Conservation (phyloP, 2,329 filamentous ascomycete genomes). For the Didymella sp. region DNA sequence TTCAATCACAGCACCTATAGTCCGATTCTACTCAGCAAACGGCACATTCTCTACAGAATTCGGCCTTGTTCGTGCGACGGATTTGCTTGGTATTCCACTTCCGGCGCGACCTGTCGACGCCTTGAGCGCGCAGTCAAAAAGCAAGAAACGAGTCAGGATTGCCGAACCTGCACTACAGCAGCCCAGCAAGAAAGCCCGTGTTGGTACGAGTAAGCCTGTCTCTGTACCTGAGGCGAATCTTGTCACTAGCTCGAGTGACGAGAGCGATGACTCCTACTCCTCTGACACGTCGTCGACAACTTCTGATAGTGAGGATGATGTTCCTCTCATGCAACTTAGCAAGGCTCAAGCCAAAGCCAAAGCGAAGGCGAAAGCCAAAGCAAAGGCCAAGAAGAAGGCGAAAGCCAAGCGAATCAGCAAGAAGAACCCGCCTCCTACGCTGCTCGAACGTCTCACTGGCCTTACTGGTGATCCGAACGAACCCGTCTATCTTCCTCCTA, state of each 20-base stretch:
- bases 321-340: slow-evolving; percentile 9
- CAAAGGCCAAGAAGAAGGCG: slow-evolving; percentile 16
- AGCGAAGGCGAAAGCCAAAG: slow-evolving; percentile 1
- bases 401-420: slow-evolving; percentile 18
- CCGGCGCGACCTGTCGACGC: background rate
- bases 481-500: slow-evolving; percentile 32
- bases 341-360: background rate
- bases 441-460: slow-evolving; percentile 46
- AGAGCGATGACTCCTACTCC: slow-evolving; percentile 14
- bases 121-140: background rate
- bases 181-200: slow-evolving; percentile 25
- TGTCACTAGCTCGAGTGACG: slow-evolving; percentile 13
- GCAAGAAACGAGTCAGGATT: slow-evolving; percentile 34
- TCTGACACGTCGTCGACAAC: slow-evolving; percentile 4
- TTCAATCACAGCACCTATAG: slow-evolving; percentile 29
- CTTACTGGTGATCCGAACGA: slow-evolving; percentile 44
- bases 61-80: background rate
- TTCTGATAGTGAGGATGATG: slow-evolving; percentile 23
- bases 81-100: slow-evolving; percentile 15
- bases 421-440: slow-evolving; percentile 27
- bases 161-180: slow-evolving; percentile 16
- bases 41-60: slow-evolving; percentile 58
- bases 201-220: background rate
- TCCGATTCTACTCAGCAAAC: slow-evolving; percentile 47
- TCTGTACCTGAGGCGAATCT: background rate